Evolutionary conservation across 352 stramenopile genomes (phyloP).

Genomic region (Globisporangium nunn): DNA sequence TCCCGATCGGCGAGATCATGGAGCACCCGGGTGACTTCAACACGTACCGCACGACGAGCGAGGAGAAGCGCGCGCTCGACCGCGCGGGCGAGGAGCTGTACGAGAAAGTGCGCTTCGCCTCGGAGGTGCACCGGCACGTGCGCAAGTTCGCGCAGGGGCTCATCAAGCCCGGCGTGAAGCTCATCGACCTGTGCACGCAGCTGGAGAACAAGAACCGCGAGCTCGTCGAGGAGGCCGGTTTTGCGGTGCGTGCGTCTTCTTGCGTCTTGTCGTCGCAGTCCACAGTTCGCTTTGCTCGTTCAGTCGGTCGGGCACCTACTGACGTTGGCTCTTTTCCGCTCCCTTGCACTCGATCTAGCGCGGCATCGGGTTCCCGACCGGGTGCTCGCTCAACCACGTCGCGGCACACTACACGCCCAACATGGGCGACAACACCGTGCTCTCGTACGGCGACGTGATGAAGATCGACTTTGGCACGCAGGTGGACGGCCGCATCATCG

Average conservation of each 20-base stretch:
- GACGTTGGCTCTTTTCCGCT: too few species aligned
- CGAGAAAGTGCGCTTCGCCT: slow-evolving; percentile 71
- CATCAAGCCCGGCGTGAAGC: slow-evolving; percentile 92
- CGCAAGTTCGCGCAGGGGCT: slow-evolving; percentile 88
- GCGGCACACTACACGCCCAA: slow-evolving; percentile 98
- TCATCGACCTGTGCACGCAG: slow-evolving; percentile 33
- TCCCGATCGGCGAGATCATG: slow-evolving; percentile 88
- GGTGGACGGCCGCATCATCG: slow-evolving; percentile 94
- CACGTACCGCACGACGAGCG: slow-evolving; percentile 61
- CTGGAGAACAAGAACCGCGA: slow-evolving; percentile 93
- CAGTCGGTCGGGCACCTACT: too few species aligned
- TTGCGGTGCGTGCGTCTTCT: slow-evolving; percentile 15
- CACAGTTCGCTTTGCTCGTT: too few species aligned
- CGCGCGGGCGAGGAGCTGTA: slow-evolving; percentile 40
- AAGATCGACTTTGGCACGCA: slow-evolving; percentile 96
- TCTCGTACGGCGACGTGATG: slow-evolving; percentile 96
- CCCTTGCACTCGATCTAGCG: not conserved
- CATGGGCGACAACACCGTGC: slow-evolving; percentile 90
- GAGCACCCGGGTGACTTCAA: slow-evolving; percentile 88
- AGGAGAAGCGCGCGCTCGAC: slow-evolving; percentile 74
- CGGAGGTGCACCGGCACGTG: slow-evolving; percentile 89
- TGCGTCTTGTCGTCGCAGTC: too few species aligned
- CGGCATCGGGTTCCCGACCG: slow-evolving; percentile 66
- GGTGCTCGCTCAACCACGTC: slow-evolving; percentile 96
- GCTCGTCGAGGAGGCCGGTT: slow-evolving; percentile 86